Percentiles rank a stretch among this genome's conserved stretches.
These are phyloP conservation scores for Hemerocallis citrina DNA, from an alignment of 106 monocot species.

Conservation along the genomic window DNA sequence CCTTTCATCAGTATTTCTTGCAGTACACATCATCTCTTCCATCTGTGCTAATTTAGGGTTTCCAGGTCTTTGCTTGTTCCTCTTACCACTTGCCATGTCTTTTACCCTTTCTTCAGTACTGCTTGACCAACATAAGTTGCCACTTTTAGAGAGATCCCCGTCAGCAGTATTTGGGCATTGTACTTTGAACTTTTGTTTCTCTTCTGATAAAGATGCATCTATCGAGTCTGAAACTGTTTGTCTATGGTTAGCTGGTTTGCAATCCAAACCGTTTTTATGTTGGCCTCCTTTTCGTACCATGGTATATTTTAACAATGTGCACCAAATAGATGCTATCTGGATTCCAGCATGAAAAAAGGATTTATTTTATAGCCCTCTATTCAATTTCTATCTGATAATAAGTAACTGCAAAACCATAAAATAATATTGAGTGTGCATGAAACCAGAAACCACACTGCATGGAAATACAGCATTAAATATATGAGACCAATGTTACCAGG, in stretches of 20 bases:
- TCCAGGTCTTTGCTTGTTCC: slow-evolving; percentile 19
- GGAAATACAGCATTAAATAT: too few species aligned
- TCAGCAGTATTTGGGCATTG: slow-evolving; percentile 12
- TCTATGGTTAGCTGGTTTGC: slow-evolving; percentile 20
- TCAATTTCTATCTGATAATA: too few species aligned
- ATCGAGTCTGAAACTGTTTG: slow-evolving; percentile 16
- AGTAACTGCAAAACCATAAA: too few species aligned
- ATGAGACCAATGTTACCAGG: too few species aligned
- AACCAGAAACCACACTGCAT: too few species aligned
- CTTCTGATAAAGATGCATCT: slow-evolving; percentile 15
- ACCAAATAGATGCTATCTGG: too few species aligned
- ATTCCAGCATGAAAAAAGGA: too few species aligned
- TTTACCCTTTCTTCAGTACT: slow-evolving; percentile 10
- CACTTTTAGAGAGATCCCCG: slow-evolving; percentile 8
- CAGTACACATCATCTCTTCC: slow-evolving; percentile 6
- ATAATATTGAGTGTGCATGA: too few species aligned
- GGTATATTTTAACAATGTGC: background rate
- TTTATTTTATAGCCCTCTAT: too few species aligned
- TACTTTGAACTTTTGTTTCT: slow-evolving; percentile 14
- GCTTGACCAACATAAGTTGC: slow-evolving; percentile 9
- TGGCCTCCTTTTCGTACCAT: slow-evolving; percentile 74
- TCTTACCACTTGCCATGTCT: slow-evolving; percentile 19
- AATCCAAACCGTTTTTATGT: slow-evolving; percentile 38
- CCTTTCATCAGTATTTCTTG: slow-evolving; percentile 7
- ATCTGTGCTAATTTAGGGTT: slow-evolving; percentile 10